Evolutionary conservation across 2,329 filamentous ascomycete species (phyloP).

Genomic region (Alternaria arbusti): DNA sequence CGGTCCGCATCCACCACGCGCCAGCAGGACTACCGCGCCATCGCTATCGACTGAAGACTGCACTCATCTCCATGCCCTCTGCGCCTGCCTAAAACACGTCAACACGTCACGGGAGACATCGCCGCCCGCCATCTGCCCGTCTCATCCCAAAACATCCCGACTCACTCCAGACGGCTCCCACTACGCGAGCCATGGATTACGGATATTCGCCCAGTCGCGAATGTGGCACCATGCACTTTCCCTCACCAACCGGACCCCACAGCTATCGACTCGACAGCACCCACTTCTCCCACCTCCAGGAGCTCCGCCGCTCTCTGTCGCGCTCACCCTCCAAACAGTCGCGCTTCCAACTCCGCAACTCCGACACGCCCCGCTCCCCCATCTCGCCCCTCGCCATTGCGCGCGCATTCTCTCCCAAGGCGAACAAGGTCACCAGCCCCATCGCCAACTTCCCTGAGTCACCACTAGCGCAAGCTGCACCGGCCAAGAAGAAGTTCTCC

Average conservation of each 20-base stretch:
- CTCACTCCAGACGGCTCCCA: slow-evolving; percentile 3
- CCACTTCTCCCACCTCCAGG: slow-evolving; percentile 75
- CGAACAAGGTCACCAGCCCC: slow-evolving; percentile 55
- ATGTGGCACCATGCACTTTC: slow-evolving; percentile 82
- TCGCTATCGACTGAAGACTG: slow-evolving; percentile 38
- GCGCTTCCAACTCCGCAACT: slow-evolving; percentile 69
- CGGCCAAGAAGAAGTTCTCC: slow-evolving; percentile 64
- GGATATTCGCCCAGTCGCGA: slow-evolving; percentile 59
- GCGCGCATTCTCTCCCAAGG: slow-evolving; percentile 54
- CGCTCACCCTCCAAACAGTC: slow-evolving; percentile 86
- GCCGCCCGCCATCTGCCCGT: slow-evolving; percentile 20
- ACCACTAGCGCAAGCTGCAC: slow-evolving; percentile 63
- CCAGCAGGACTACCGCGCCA: slow-evolving; percentile 22
- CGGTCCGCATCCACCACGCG: slow-evolving; percentile 13
- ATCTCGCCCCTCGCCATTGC: slow-evolving; percentile 53
- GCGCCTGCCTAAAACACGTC: slow-evolving; percentile 19
- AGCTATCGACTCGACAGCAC: slow-evolving; percentile 78
- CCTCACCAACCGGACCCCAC: slow-evolving; percentile 75
- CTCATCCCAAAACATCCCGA: slow-evolving; percentile 8
- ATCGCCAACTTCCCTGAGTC: slow-evolving; percentile 63
- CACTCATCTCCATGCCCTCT: slow-evolving; percentile 28
- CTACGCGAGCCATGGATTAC: slow-evolving; percentile 52
- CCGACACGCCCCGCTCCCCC: slow-evolving; percentile 50
- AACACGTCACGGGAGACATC: slow-evolving; percentile 7
- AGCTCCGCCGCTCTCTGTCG: slow-evolving; percentile 85